These are phyloP conservation scores for Gnaphalium uliginosum DNA, from an alignment of 129 eudicot species.

Conservation along the genomic window DNA sequence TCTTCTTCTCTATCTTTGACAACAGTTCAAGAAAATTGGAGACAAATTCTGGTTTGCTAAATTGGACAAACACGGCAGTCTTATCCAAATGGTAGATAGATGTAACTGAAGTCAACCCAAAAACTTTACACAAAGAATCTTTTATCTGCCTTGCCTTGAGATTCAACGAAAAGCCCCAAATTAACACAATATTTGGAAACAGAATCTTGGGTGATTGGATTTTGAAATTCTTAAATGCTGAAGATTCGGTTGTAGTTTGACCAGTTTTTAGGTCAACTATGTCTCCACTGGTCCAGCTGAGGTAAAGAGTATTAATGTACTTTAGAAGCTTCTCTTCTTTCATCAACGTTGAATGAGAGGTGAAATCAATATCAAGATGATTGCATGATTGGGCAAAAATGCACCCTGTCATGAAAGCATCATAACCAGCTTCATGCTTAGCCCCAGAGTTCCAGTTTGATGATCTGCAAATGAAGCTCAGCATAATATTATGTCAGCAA, in stretches of 20 bases:
- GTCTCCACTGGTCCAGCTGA: conserved; percentile 83
- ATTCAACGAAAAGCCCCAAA: conserved; percentile 71
- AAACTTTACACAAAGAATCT: conserved; percentile 58
- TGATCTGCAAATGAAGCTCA: conserved; percentile 46
- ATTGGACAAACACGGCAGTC: conserved; percentile 78
- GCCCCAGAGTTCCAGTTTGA: conserved; percentile 96
- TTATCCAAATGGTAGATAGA: conserved; percentile 65
- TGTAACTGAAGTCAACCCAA: conserved; percentile 61
- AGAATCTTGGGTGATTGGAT: conserved; percentile 31
- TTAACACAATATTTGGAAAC: conserved; percentile 54
- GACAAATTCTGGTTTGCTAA: conserved; percentile 57
- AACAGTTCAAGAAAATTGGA: conserved; percentile 55
- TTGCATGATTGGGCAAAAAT: conserved; percentile 86
- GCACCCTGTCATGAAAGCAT: conserved; percentile 97
- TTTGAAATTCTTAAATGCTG: conserved; percentile 23
- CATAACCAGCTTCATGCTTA: conserved; percentile 98
- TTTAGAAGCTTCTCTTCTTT: conserved; percentile 62
- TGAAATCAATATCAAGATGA: conserved; percentile 58
- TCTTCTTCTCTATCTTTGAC: conserved; percentile 48
- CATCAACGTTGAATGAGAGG: conserved; percentile 21
- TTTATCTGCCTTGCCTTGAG: conserved; percentile 64
- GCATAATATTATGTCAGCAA: background rate
- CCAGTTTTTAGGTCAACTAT: conserved; percentile 72
- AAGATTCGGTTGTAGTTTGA: conserved; percentile 38
- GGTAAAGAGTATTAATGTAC: conserved; percentile 69